A percentile compares a stretch with the other conserved stretches of the same genome.
Evolutionary conservation across 305 asterid species (phyloP).

Genomic region (Rubia tinctorum): DNA sequence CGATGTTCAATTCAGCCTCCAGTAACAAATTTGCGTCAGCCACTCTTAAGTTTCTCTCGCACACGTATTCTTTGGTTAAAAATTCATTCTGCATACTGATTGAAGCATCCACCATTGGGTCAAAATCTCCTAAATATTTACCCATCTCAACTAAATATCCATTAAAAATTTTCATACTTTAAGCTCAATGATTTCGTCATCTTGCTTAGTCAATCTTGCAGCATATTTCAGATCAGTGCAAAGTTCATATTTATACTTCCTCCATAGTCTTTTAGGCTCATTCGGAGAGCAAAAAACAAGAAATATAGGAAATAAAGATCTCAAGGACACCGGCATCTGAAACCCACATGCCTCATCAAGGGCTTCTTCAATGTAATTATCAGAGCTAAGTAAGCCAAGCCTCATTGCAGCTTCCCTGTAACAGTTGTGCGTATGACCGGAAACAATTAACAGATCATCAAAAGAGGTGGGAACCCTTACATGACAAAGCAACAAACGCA

Average conservation of each 20-base stretch:
- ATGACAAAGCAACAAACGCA: not conserved
- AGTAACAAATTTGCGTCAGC: not conserved
- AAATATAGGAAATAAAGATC: not conserved
- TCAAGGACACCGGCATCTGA: not conserved
- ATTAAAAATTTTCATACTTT: not conserved
- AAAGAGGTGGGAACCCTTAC: not conserved
- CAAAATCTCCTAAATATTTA: not conserved
- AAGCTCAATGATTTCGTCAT: not conserved
- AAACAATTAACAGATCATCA: not conserved
- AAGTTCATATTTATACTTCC: not conserved
- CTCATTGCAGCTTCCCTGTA: conserved; percentile 2
- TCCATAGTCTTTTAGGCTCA: not conserved
- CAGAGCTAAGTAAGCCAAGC: not conserved
- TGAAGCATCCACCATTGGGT: not conserved
- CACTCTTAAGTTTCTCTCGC: not conserved
- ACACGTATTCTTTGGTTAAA: not conserved
- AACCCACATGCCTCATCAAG: not conserved
- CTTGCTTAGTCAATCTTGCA: fast-evolving
- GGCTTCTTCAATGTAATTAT: not conserved
- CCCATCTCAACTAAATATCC: not conserved
- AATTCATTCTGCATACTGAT: not conserved
- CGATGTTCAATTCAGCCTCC: not conserved
- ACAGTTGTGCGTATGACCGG: not conserved
- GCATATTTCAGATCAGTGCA: not conserved
- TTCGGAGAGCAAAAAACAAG: not conserved